These are phyloP conservation scores for Phylloboletellus chloephorus DNA, from an alignment of 1,284 basidiomycete species.

Conservation along the genomic window DNA sequence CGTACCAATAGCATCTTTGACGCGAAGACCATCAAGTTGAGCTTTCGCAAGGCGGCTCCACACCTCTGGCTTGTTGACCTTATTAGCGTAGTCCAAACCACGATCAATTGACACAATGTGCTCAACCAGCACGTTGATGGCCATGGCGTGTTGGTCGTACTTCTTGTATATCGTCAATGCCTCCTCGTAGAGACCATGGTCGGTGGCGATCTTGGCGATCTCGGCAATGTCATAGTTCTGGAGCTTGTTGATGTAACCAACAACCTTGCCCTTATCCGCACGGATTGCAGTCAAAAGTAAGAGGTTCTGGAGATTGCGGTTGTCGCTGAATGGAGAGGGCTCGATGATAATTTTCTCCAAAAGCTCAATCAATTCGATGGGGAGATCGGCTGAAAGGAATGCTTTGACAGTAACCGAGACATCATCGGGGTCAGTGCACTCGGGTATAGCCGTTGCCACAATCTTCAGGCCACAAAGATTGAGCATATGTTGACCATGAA, in stretches of 20 bases:
- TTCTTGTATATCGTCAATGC: constrained; percentile 96
- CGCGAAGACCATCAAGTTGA: constrained; percentile 96
- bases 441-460: constrained; percentile 91
- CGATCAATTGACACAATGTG: constrained; percentile 98
- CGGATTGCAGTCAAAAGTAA: constrained; percentile 94
- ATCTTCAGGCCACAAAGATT: constrained; percentile 46
- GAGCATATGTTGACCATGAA: background rate
- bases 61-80: constrained; percentile 94
- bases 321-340: constrained; percentile 96
- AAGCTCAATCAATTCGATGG: constrained; percentile 95
- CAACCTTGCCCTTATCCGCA: constrained; percentile 98
- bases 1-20: constrained; percentile 95
- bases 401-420: constrained; percentile 99
- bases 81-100: constrained; percentile 93
- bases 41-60: constrained; percentile 98
- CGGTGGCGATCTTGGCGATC: constrained; percentile 96
- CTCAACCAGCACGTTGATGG: constrained; percentile 97
- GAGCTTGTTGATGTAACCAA: constrained; percentile 97
- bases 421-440: constrained; percentile 97
- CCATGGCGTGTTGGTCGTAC: constrained; percentile 88
- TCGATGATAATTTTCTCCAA: constrained; percentile 99
- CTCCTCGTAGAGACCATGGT: constrained; percentile 95
- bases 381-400: constrained; percentile 95
- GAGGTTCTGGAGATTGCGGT: constrained; percentile 92
- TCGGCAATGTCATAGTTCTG: constrained; percentile 93